A percentile compares a stretch with the other conserved stretches of the same genome.
phyloP scores from a whole-genome alignment of 2,329 filamentous ascomycete genomes.

The Colletotrichum incanum region DNA sequence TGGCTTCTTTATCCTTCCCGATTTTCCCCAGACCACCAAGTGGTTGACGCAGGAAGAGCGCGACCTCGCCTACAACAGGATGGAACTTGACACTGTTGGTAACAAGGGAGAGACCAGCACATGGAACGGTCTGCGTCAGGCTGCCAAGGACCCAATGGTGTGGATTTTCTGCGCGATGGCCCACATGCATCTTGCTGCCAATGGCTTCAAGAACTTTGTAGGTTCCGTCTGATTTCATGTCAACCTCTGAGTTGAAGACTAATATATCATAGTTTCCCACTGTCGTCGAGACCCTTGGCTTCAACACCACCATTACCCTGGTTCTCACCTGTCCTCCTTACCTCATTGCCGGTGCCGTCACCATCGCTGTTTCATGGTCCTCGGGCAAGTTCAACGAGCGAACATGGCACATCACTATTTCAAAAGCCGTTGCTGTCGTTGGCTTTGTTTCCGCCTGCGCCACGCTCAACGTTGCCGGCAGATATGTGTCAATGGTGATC shows the following conservation, averaged over 20 bases:
- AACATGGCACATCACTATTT: constrained; percentile 60
- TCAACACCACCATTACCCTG: constrained; percentile 63
- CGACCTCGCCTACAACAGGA: constrained; percentile 45
- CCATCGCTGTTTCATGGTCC: constrained; percentile 46
- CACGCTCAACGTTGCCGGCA: constrained; percentile 47
- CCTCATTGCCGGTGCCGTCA: constrained; percentile 50
- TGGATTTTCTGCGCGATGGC: constrained; percentile 66
- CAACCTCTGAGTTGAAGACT: not conserved
- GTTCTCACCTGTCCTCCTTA: constrained; percentile 60
- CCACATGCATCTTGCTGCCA: constrained; percentile 65
- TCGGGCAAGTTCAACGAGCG: constrained; percentile 61
- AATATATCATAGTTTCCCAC: constrained; percentile 51
- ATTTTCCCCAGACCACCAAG: constrained; percentile 45
- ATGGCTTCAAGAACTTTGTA: constrained; percentile 61
- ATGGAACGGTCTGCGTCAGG: constrained; percentile 51
- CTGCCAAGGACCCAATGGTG: constrained; percentile 58
- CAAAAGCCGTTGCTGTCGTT: constrained; percentile 56
- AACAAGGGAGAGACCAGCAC: constrained; percentile 47
- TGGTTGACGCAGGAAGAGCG: constrained; percentile 46
- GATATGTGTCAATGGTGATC: constrained; percentile 52
- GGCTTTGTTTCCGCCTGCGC: constrained; percentile 54
- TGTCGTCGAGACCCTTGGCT: constrained; percentile 63
- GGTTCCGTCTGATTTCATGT: not conserved
- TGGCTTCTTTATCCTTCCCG: constrained; percentile 45
- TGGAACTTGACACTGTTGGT: constrained; percentile 47